Percentiles rank a stretch among this genome's conserved stretches.
These are phyloP conservation scores for Bruguiera gymnorhiza DNA, from an alignment of 345 rosid species.

Conservation along the genomic window DNA sequence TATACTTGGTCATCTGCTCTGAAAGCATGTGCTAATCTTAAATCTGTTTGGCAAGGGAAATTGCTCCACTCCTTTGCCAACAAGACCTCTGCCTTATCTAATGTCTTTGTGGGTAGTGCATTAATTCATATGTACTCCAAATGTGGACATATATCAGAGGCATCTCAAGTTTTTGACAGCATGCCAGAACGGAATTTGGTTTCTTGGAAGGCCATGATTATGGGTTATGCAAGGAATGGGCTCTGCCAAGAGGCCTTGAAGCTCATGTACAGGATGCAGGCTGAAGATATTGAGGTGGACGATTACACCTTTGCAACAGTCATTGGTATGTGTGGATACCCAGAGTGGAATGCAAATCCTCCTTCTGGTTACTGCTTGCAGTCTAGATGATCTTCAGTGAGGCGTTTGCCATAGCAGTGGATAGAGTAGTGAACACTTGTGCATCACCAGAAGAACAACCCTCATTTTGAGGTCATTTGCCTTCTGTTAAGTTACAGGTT, in stretches of 20 bases:
- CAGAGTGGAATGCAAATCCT: conserved; percentile 39
- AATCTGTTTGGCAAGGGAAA: conserved; percentile 54
- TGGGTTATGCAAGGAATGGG: conserved; percentile 74
- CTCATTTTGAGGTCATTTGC: neutral
- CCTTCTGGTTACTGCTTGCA: conserved; percentile 37
- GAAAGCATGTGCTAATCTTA: conserved; percentile 82
- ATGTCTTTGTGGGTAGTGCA: conserved; percentile 81
- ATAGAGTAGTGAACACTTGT: neutral
- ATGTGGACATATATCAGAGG: conserved; percentile 74
- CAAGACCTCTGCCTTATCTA: conserved; percentile 55
- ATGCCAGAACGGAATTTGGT: conserved; percentile 74
- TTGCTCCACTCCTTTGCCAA: conserved; percentile 77
- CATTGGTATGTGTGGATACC: conserved; percentile 60
- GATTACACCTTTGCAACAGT: conserved; percentile 61
- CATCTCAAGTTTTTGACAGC: conserved; percentile 63
- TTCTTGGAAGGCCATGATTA: conserved; percentile 79
- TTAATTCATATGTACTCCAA: conserved; percentile 80
- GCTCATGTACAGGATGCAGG: conserved; percentile 76
- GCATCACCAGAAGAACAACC: neutral
- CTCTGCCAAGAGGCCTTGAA: conserved; percentile 73
- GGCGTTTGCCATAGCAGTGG: neutral
- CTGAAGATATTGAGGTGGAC: conserved; percentile 72
- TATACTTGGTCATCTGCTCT: conserved; percentile 77
- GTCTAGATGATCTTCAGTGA: conserved; percentile 28
- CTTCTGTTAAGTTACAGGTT: neutral